These are phyloP conservation scores for Periconia sp. DNA, from an alignment of 2,329 filamentous ascomycete genomes.

Conservation along the genomic window DNA sequence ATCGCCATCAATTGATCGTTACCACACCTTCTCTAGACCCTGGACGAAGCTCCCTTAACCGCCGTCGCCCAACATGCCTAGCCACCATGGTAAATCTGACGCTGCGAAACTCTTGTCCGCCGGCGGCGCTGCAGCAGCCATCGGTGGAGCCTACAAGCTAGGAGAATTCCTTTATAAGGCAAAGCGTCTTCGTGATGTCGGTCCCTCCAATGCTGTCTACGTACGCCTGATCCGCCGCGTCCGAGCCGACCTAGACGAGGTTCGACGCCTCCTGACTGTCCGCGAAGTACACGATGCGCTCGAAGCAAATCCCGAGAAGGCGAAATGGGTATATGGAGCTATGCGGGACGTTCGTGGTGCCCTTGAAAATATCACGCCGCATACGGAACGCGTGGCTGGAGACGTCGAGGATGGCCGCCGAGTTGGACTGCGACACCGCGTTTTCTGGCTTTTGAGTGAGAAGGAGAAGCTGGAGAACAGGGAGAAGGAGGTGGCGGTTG, in stretches of 20 bases:
- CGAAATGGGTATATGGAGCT: conserved; percentile 45
- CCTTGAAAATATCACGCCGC: conserved; percentile 45
- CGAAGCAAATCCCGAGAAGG: conserved; percentile 42
- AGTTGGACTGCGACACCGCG: conserved; percentile 43
- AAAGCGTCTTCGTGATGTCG: conserved; percentile 45
- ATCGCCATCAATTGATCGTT: conserved; percentile 24
- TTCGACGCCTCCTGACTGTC: conserved; percentile 44
- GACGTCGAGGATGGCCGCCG: conserved; percentile 43
- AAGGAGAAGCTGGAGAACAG: conserved; percentile 47
- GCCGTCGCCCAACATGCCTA: conserved; percentile 34
- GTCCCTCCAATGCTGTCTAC: conserved; percentile 46
- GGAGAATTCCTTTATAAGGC: conserved; percentile 44
- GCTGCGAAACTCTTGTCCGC: conserved; percentile 36
- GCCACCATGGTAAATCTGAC: conserved; percentile 13
- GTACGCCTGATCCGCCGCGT: conserved; percentile 47
- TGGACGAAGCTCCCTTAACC: not conserved
- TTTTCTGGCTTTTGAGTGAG: conserved; percentile 48
- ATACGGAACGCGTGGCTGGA: conserved; percentile 42
- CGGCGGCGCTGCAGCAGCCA: conserved; percentile 39
- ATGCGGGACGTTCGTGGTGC: conserved; percentile 45
- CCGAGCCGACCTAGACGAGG: conserved; percentile 45
- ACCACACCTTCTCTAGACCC: not conserved
- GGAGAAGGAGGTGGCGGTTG: conserved; percentile 42
- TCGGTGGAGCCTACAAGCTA: conserved; percentile 47
- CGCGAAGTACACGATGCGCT: conserved; percentile 47